These are phyloP conservation scores for Phytophthora constricta DNA, from an alignment of 352 stramenopile genomes.

Conservation along the genomic window DNA sequence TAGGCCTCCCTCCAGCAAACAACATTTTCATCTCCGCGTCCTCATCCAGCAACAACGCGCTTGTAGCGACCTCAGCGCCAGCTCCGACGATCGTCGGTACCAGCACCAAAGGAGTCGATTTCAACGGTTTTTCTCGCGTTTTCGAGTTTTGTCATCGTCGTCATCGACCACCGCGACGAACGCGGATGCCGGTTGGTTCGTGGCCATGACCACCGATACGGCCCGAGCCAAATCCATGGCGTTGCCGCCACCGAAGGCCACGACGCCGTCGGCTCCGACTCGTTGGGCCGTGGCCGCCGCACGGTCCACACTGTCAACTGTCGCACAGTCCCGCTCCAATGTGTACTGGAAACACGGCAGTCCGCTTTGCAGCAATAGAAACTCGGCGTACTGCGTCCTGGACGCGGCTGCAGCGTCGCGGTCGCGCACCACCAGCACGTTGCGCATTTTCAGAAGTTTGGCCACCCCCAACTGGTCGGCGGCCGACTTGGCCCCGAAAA, in stretches of 20 bases:
- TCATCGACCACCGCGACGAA: slow-evolving; percentile 26
- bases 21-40: slow-evolving; percentile 64
- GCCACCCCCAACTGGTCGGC: slow-evolving; percentile 50
- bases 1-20: slow-evolving; percentile 42
- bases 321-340: slow-evolving; percentile 70
- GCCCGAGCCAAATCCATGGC: slow-evolving; percentile 67
- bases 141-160: slow-evolving; percentile 14
- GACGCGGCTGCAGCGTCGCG: slow-evolving; percentile 56
- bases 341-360: slow-evolving; percentile 82
- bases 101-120: slow-evolving; percentile 52
- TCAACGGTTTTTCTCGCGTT: slow-evolving; percentile 21
- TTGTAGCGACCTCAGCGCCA: slow-evolving; percentile 61
- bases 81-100: slow-evolving; percentile 65
- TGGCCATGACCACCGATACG: slow-evolving; percentile 60
- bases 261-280: slow-evolving; percentile 69
- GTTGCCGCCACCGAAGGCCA: slow-evolving; percentile 74
- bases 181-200: slow-evolving; percentile 45
- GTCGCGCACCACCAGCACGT: slow-evolving; percentile 79
- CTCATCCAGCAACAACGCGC: slow-evolving; percentile 68
- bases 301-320: slow-evolving; percentile 59
- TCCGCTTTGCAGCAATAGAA: slow-evolving; percentile 68
- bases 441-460: slow-evolving; percentile 50
- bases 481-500: slow-evolving; percentile 60
- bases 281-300: slow-evolving; percentile 58
- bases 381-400: slow-evolving; percentile 75